Conservation (phyloP, 2,329 filamentous ascomycete species). For the Simplicillium aogashimaense region DNA sequence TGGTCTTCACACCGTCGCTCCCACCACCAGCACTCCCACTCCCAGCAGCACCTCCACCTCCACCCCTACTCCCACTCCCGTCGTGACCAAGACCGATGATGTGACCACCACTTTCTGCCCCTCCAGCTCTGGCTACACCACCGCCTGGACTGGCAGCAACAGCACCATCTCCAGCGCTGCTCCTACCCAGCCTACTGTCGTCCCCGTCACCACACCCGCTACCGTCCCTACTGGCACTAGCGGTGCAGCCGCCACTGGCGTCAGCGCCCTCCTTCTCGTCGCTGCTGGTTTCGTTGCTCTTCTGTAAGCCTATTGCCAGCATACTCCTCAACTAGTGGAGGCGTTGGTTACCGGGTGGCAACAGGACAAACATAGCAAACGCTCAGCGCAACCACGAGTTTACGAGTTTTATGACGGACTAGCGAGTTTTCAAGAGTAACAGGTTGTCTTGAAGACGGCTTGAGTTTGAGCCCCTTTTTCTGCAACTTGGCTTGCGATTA, state of each 20-base stretch:
- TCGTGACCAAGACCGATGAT: constrained; percentile 10
- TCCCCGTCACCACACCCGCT: constrained; percentile 9
- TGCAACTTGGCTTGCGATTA: background rate
- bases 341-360: constrained; percentile 8
- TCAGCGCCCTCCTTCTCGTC: constrained; percentile 25
- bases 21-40: constrained; percentile 19
- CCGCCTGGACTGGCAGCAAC: constrained; percentile 20
- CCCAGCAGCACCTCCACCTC: constrained; percentile 17
- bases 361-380: constrained; percentile 3
- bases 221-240: constrained; percentile 12
- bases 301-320: constrained; percentile 15
- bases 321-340: constrained; percentile 15
- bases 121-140: constrained; percentile 16
- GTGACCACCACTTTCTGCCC: constrained; percentile 16
- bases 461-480: background rate
- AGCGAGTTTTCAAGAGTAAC: background rate
- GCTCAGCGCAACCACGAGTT: constrained; percentile 20
- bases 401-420: constrained; percentile 20
- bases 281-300: constrained; percentile 25
- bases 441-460: too few species aligned
- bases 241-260: constrained; percentile 19
- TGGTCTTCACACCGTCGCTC: constrained; percentile 28
- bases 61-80: constrained; percentile 3
- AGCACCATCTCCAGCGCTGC: constrained; percentile 17
- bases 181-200: constrained; percentile 14